phyloP scores from a whole-genome alignment of 2,329 filamentous ascomycete genomes.

The Exophiala viscosa region DNA sequence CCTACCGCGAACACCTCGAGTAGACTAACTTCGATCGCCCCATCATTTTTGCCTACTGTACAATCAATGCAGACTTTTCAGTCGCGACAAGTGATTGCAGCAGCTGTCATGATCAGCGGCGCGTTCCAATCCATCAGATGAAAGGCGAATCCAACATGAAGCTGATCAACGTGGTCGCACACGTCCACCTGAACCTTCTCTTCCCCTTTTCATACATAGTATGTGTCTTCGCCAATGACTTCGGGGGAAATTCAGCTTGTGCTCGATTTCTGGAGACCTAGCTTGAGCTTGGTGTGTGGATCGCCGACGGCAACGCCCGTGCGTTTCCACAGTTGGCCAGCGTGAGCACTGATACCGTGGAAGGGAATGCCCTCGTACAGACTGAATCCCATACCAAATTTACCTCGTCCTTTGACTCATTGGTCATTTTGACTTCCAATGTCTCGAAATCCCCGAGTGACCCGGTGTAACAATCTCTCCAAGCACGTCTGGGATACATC shows the following conservation, averaged over 20 bases:
- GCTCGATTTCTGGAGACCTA: slow-evolving; percentile 2
- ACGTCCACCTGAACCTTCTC: slow-evolving; percentile 4
- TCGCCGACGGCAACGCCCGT: neutral
- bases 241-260: slow-evolving; percentile 2
- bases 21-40: slow-evolving; percentile 5
- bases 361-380: neutral
- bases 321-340: slow-evolving; percentile 1
- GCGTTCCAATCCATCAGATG: neutral
- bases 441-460: neutral
- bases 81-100: neutral
- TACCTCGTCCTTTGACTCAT: neutral
- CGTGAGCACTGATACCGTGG: neutral
- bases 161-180: neutral
- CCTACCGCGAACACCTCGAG: no score
- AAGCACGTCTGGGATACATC: neutral
- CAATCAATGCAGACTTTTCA: neutral
- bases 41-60: slow-evolving; percentile 15
- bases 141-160: neutral
- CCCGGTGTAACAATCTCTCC: neutral
- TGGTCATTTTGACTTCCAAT: neutral
- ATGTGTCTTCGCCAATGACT: slow-evolving; percentile 8
- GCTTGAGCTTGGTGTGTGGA: neutral
- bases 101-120: slow-evolving; percentile 2
- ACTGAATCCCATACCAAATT: neutral
- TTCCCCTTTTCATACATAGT: slow-evolving; percentile 6